phyloP scores from a whole-genome alignment of 345 rosid genomes.

The Melastoma malabathricum region DNA sequence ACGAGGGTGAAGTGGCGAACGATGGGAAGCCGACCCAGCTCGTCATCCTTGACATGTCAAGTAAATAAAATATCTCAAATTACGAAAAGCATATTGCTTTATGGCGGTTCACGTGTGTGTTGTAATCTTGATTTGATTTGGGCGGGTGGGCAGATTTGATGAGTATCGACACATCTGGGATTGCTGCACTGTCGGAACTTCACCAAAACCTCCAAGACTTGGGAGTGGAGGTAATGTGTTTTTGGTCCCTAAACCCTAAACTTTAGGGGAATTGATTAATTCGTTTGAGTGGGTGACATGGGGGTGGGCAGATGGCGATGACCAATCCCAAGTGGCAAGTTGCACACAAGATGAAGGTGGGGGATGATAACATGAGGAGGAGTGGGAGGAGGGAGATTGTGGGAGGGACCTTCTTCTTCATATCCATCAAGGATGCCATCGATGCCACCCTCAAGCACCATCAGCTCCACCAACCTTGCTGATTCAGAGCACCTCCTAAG shows the following conservation, averaged over 20 bases:
- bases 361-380: conserved; percentile 25
- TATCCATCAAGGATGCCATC: conserved; percentile 58
- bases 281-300: too few relatives aligned
- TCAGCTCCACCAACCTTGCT: too few relatives aligned
- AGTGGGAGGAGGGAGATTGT: too few relatives aligned
- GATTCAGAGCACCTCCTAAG: too few relatives aligned
- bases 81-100: too few relatives aligned
- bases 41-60: conserved; percentile 77
- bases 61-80: too few relatives aligned
- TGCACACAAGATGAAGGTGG: conserved; percentile 57
- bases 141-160: too few relatives aligned
- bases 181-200: conserved; percentile 57
- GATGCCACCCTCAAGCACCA: conserved; percentile 25
- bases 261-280: neutral
- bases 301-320: conserved; percentile 58
- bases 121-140: too few relatives aligned
- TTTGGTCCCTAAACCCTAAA: neutral
- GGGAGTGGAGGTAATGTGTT: conserved; percentile 40
- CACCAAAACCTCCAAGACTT: conserved; percentile 28
- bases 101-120: too few relatives aligned
- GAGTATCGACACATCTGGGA: conserved; percentile 73
- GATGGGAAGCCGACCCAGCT: conserved; percentile 22
- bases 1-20: conserved; percentile 20
- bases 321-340: conserved; percentile 79
- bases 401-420: conserved; percentile 43